Conservation (phyloP, 441 rosid species). For the Raphanus hybrid region DNA sequence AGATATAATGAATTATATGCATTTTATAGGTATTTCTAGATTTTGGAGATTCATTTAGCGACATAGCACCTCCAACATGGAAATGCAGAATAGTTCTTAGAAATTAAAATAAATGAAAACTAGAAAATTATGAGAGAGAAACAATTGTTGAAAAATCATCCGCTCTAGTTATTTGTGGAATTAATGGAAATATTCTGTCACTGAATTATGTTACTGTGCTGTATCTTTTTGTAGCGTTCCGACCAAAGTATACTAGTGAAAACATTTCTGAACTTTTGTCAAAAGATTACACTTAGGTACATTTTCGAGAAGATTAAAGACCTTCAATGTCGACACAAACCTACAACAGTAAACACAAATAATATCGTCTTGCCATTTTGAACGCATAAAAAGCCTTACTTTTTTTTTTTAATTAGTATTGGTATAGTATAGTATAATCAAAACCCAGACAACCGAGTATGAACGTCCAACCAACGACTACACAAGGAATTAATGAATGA, state of each 20-base stretch:
- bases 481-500: not conserved
- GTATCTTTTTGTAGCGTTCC: not conserved
- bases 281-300: not conserved
- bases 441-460: slow-evolving; percentile 1
- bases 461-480: not conserved
- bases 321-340: not conserved
- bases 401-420: no score
- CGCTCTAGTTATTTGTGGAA: not conserved
- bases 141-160: not conserved
- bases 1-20: not conserved
- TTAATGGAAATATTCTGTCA: not conserved
- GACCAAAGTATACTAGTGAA: not conserved
- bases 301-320: not conserved
- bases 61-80: no score
- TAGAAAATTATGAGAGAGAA: no score
- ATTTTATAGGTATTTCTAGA: not conserved
- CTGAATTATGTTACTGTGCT: not conserved
- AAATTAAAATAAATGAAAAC: no score
- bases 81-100: no score
- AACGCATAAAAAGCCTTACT: not conserved
- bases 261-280: not conserved
- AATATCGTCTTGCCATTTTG: not conserved
- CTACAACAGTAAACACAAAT: not conserved
- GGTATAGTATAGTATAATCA: not conserved
- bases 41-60: not conserved